Evolutionary conservation across 2,329 filamentous ascomycete species (phyloP), one percentile per base, ranked within the genome.

Genomic region (Dothideomycetes sp.): DNA sequence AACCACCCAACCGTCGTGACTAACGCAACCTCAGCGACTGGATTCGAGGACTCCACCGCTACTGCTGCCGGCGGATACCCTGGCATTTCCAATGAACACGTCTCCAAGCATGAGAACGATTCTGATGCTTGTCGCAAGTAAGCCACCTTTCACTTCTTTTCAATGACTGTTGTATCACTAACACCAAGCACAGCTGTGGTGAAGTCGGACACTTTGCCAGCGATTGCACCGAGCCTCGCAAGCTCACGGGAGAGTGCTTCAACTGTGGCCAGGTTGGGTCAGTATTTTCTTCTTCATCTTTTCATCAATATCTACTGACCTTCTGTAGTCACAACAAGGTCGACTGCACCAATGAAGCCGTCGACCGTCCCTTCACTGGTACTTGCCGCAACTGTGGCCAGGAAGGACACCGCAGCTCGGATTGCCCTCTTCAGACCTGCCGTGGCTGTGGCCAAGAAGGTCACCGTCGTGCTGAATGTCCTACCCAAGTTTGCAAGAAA

Each of bases 391-490:
- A 78, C 58, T 80, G 76, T 47, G 72, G 73, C 38, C 59, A 78
- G 49, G 51, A 62, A 22, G 73, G 77, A 11, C 78, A 82, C 64
- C 74, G 66, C 59, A 80, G 78, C 59, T 60, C 68, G 1, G 77
- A 82, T 6, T 82, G 78, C 51, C 51, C 73, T 13, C 76, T 80
- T 41, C 68, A 71, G 12, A 62, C 60, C 18, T 85, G 80, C 62
- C 73, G 72, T 47, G 64, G 73, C 57, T 78, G 74, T 49, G 60
- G 65, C 12, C 51, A 69, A 44, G 55, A 65, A 23, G 74, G 74
- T 15, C 74, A 79, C 47, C 64, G 74, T 51, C 64, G 71, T 37
- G 69, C 71, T 15, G 76, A 82, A 37, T 87, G 82, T 48, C 79
- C 80, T 1, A 60, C 70, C 1, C 74, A 73, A 47, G 78, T 80